A percentile compares a stretch with the other conserved stretches of the same genome.
These are phyloP conservation scores for Cucumis hystrix DNA, from an alignment of 306 rosid genomes.

Conservation along the genomic window DNA sequence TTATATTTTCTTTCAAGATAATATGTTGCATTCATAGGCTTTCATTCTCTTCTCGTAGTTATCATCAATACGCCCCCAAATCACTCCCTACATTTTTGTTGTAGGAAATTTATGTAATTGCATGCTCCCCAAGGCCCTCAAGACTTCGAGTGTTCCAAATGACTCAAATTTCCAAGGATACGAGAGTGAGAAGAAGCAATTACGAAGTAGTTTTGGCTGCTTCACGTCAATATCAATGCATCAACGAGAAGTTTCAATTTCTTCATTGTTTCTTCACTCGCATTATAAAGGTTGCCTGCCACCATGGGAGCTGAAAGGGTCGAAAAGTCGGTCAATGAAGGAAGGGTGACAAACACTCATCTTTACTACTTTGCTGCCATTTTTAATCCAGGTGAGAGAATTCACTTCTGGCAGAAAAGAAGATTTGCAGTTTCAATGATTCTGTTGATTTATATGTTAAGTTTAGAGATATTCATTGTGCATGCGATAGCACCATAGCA, in stretches of 20 bases:
- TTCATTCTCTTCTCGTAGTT: background rate
- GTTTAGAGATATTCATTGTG: background rate
- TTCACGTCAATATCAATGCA: constrained; percentile 70
- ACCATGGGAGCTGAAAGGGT: constrained; percentile 64
- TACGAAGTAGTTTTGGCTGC: constrained; percentile 55
- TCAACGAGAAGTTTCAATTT: constrained; percentile 69
- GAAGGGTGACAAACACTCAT: constrained; percentile 26
- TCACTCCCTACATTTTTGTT: background rate
- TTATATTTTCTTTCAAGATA: background rate
- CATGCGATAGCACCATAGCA: background rate
- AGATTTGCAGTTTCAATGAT: background rate
- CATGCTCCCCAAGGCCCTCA: constrained; percentile 76
- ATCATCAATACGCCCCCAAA: background rate
- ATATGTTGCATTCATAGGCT: background rate
- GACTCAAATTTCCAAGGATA: constrained; percentile 38
- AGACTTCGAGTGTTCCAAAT: constrained; percentile 42
- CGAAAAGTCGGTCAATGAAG: constrained; percentile 47
- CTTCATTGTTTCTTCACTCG: constrained; percentile 75
- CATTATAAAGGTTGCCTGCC: constrained; percentile 90
- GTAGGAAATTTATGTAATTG: constrained; percentile 77
- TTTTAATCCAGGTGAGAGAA: background rate
- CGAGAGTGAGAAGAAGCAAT: constrained; percentile 58
- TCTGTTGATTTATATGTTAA: background rate
- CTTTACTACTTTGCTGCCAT: background rate
- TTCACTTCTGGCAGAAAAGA: background rate